These are phyloP conservation scores for Yamadazyma pseudoaaseri DNA, from an alignment of 1,139 yeast species.

Conservation along the genomic window DNA sequence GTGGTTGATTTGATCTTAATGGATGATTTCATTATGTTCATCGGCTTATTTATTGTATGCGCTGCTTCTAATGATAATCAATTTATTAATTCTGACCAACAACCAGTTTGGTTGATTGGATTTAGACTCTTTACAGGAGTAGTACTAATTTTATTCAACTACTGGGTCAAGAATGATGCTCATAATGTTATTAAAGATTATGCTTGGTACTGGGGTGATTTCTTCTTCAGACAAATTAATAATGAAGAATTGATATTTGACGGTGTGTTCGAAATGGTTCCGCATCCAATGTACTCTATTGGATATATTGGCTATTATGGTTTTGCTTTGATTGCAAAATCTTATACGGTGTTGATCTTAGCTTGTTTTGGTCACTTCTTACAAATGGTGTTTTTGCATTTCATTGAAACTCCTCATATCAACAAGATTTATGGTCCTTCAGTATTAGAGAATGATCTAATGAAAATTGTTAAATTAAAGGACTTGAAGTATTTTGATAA, in stretches of 20 bases:
- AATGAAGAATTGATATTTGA: conserved; percentile 80
- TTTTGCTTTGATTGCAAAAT: conserved; percentile 73
- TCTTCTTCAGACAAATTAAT: conserved; percentile 75
- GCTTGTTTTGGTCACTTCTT: conserved; percentile 76
- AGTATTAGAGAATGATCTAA: conserved; percentile 35
- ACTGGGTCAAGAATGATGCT: conserved; percentile 88
- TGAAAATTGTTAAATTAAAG: conserved; percentile 37
- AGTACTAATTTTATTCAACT: conserved; percentile 62
- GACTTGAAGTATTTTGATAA: conserved; percentile 47
- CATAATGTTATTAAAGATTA: conserved; percentile 87
- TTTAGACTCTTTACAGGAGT: conserved; percentile 44
- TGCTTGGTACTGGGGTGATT: conserved; percentile 97
- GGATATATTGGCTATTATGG: conserved; percentile 91
- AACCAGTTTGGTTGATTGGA: conserved; percentile 34
- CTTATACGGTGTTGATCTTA: conserved; percentile 68
- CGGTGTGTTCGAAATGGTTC: conserved; percentile 89
- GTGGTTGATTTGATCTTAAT: conserved; percentile 79
- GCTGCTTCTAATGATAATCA: conserved; percentile 42
- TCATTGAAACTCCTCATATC: conserved; percentile 85
- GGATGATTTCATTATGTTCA: conserved; percentile 82
- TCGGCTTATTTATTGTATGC: conserved; percentile 67
- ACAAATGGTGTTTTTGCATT: conserved; percentile 75
- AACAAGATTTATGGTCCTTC: conserved; percentile 70
- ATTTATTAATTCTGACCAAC: conserved; percentile 28
- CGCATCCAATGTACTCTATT: conserved; percentile 92